Evolutionary conservation across 202 grass and related monocot species (phyloP).

Genomic region (Schoenoplectus triqueter): DNA sequence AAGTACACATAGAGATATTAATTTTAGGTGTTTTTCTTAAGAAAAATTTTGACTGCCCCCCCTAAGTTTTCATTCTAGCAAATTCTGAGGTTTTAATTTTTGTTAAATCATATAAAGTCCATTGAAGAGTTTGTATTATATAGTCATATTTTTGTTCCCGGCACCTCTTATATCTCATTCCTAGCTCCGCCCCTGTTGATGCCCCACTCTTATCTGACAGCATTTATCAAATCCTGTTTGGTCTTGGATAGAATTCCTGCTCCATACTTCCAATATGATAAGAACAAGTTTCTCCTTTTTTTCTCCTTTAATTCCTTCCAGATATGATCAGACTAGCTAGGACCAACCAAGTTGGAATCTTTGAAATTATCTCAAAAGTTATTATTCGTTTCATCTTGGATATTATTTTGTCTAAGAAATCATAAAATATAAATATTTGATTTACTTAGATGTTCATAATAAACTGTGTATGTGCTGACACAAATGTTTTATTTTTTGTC

Average conservation of each 20-base stretch:
- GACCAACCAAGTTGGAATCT: not conserved
- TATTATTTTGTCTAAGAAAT: not conserved
- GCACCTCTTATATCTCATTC: too few species aligned
- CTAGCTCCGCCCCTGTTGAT: not conserved
- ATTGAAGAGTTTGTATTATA: too few species aligned
- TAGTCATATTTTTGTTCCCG: too few species aligned
- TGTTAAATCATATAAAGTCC: too few species aligned
- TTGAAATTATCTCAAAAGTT: not conserved
- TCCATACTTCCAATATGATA: not conserved
- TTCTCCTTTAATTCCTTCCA: not conserved
- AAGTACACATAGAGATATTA: too few species aligned
- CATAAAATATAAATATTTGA: not conserved
- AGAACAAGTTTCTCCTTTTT: conserved; percentile 3
- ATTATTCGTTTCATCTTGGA: not conserved
- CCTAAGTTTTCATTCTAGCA: too few species aligned
- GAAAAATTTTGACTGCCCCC: too few species aligned
- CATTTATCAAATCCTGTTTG: conserved; percentile 24
- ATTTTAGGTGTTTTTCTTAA: too few species aligned
- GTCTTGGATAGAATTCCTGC: not conserved
- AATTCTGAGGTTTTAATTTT: too few species aligned
- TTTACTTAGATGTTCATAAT: not conserved
- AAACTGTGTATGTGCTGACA: not conserved
- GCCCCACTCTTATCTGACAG: conserved; percentile 1
- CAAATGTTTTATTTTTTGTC: not conserved
- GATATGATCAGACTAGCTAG: not conserved